Conservation (phyloP, 2,329 filamentous ascomycete genomes). For the Calonectria naviculata region DNA sequence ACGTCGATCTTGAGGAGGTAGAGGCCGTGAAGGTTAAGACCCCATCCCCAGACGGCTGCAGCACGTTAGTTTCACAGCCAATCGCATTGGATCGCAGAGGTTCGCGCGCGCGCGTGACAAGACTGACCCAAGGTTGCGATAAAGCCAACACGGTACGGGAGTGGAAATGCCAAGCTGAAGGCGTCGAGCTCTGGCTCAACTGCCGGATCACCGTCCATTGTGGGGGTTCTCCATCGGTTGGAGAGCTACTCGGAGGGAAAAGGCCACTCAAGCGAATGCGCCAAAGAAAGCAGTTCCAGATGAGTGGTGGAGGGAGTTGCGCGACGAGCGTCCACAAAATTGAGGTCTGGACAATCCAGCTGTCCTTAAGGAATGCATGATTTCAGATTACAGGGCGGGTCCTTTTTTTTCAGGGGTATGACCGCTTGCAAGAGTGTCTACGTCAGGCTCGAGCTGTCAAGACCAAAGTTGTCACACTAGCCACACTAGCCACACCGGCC, state of each 20-base stretch:
- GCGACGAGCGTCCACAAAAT: constrained; percentile 29
- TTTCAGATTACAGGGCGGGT: constrained; percentile 32
- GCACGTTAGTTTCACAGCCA: constrained; percentile 10
- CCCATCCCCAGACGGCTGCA: constrained; percentile 94
- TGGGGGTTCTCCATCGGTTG: constrained; percentile 39
- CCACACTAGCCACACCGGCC: constrained; percentile 11
- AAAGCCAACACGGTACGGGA: constrained; percentile 90
- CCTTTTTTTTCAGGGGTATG: constrained; percentile 38
- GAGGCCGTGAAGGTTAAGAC: constrained; percentile 89
- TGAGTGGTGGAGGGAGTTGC: constrained; percentile 17
- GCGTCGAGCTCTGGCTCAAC: constrained; percentile 80
- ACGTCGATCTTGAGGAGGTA: constrained; percentile 86
- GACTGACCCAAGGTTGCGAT: constrained; percentile 83
- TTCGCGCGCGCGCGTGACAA: neutral
- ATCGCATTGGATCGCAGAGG: neutral
- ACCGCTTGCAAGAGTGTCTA: constrained; percentile 2
- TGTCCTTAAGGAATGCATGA: constrained; percentile 35
- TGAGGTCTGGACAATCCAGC: constrained; percentile 34
- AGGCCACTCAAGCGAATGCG: constrained; percentile 16
- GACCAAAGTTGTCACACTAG: neutral
- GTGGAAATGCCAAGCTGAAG: constrained; percentile 87
- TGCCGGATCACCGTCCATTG: constrained; percentile 79
- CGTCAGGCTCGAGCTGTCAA: constrained; percentile 9
- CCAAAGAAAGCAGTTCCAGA: constrained; percentile 22
- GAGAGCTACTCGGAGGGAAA: neutral